phyloP scores from a whole-genome alignment of 2,329 filamentous ascomycete species.

The Aspergillus pseudoviridinutans region DNA sequence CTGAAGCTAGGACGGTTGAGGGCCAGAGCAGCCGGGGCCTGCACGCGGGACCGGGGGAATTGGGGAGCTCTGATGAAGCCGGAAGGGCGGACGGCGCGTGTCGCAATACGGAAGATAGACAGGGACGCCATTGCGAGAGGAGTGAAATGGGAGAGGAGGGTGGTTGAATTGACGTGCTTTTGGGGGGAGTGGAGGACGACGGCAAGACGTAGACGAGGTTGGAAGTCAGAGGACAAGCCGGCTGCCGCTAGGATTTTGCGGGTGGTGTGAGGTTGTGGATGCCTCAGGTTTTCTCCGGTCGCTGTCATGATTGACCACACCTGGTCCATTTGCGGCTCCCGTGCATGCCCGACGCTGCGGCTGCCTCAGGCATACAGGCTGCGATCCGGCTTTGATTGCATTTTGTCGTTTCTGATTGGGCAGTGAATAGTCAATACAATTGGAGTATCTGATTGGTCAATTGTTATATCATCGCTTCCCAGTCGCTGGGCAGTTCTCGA shows the following conservation, averaged over 20 bases:
- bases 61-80: conserved; percentile 62
- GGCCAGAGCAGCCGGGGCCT: conserved; percentile 51
- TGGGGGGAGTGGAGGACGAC: conserved; percentile 10
- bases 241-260: conserved; percentile 34
- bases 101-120: conserved; percentile 66
- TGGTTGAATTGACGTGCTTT: conserved; percentile 20
- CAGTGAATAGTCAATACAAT: neutral
- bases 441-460: conserved; percentile 9
- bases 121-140: conserved; percentile 58
- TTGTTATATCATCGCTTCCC: too few relatives aligned
- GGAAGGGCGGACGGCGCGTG: conserved; percentile 58
- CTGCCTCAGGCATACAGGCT: conserved; percentile 24
- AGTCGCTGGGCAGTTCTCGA: too few relatives aligned
- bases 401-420: conserved; percentile 25
- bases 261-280: conserved; percentile 33
- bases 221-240: conserved; percentile 18
- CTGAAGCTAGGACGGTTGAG: conserved; percentile 59
- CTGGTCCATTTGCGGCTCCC: conserved; percentile 13
- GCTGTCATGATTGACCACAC: conserved; percentile 11
- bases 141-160: conserved; percentile 23
- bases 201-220: conserved; percentile 20
- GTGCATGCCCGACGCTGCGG: conserved; percentile 15
- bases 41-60: conserved; percentile 56
- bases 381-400: conserved; percentile 16
- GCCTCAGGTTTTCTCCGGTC: conserved; percentile 17